Base-by-base conservation (phyloP, 1,284 basidiomycete species). In the Ceratobasidium papillatum region DNA sequence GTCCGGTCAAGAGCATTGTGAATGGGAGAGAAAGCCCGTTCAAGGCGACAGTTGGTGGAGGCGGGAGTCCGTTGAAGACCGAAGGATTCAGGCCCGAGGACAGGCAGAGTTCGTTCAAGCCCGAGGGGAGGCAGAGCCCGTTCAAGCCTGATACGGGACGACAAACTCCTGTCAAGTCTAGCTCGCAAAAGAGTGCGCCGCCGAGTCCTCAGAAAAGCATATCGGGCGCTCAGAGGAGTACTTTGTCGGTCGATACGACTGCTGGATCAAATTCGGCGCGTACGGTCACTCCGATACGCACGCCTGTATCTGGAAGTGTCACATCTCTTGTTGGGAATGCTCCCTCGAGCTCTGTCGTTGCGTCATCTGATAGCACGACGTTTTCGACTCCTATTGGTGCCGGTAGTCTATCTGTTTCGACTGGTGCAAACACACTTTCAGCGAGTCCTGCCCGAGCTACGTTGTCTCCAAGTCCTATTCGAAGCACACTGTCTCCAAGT, bases 71-170 rank as follows among this genome's bases (percentile, higher is more conserved):
- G 52, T 58, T 63, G 22, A 63, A 63, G n/a, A 11, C 14, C 14
- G 41, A 43, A 25, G 17, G 14, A n/a, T 17, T 17, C 45, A n/a
- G 17, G 45, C 45, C 5, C 54, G 12, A 47, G 47, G 34, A 51
- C n/a, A n/a, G 62, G 32, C 69, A 45, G 14, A 62, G 69, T 22
- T 58, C 58, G 27, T 41, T 34, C 56, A 72, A 72, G 56, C 22
- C 27, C 27, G 52, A 52, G 0, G 51, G 58, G 34, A 52, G 63
- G 9, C 63, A 65, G 32, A 49, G 47, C 43, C 63, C 47, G 2
- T 14, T 34, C 34, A 52, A 65, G n/a, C 25, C 38, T n/a, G 56
- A 58, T 25, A 34, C 52, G 17, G 56, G 56, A 12, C 32, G 56
- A 30, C 56, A 36, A 22, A 52, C 45, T 17, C 63, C 63, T 7